These are phyloP conservation scores for Rubia balearica DNA, from an alignment of 305 asterid genomes.

Conservation along the genomic window DNA sequence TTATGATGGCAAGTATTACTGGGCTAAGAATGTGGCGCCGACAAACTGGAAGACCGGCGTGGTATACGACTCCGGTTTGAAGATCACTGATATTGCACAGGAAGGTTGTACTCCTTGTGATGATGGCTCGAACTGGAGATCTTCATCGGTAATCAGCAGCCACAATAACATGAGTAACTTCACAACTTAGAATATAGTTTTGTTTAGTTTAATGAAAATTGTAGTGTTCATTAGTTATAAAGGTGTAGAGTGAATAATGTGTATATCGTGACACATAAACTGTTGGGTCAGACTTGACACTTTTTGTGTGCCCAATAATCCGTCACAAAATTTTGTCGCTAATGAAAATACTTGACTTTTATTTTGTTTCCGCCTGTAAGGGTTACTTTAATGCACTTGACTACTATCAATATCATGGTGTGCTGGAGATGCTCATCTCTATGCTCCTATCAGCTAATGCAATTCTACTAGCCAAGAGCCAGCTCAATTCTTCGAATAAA, in stretches of 20 bases:
- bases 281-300: not conserved
- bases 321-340: not conserved
- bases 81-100: conserved; percentile 66
- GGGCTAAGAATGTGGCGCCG: conserved; percentile 69
- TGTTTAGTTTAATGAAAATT: not conserved
- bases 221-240: not conserved
- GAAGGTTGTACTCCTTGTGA: conserved; percentile 63
- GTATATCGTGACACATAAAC: not conserved
- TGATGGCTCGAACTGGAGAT: conserved; percentile 32
- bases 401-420: not conserved
- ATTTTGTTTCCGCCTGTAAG: not conserved
- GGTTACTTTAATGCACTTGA: not conserved
- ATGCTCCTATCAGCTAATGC: not conserved
- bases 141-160: not conserved
- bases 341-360: not conserved
- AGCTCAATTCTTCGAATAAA: not conserved
- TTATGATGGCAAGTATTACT: conserved; percentile 64
- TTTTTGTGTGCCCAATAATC: not conserved
- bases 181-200: too few relatives aligned
- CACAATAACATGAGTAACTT: too few relatives aligned
- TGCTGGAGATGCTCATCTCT: not conserved
- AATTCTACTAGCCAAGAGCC: not conserved
- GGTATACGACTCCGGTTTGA: conserved; percentile 58
- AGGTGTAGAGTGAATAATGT: not conserved
- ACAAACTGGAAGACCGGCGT: conserved; percentile 46